Conservation (phyloP, 805 yeast species). For the Monosporozyma unispora region DNA sequence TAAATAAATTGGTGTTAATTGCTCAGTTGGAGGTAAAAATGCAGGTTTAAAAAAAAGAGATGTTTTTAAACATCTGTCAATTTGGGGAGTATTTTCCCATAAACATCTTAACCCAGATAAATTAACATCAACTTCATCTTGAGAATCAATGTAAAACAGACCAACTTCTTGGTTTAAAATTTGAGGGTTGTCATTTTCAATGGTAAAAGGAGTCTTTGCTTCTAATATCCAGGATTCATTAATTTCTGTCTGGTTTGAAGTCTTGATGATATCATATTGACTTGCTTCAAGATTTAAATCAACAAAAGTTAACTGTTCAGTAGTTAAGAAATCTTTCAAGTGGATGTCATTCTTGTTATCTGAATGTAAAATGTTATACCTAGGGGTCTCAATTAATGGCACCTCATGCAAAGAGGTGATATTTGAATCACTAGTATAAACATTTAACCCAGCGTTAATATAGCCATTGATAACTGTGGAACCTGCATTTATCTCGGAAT, state of each 20-base stretch:
- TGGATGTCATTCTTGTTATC: not conserved
- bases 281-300: slow-evolving; percentile 5
- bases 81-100: slow-evolving; percentile 14
- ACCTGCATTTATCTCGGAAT: not conserved
- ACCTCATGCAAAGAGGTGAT: not conserved
- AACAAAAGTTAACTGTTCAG: not conserved
- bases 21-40: not conserved
- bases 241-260: slow-evolving; percentile 8
- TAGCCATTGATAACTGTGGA: slow-evolving; percentile 7
- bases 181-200: slow-evolving; percentile 2
- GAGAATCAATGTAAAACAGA: slow-evolving; percentile 20
- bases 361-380: slow-evolving; percentile 5
- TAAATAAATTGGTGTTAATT: slow-evolving; percentile 6
- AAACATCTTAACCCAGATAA: slow-evolving; percentile 23
- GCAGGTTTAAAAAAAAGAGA: slow-evolving; percentile 15
- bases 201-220: slow-evolving; percentile 3
- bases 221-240: slow-evolving; percentile 14
- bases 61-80: slow-evolving; percentile 25
- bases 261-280: slow-evolving; percentile 13
- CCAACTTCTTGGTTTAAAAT: slow-evolving; percentile 21
- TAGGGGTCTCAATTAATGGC: slow-evolving; percentile 4
- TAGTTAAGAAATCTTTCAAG: not conserved
- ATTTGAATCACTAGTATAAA: slow-evolving; percentile 7
- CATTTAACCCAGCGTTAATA: slow-evolving; percentile 13
- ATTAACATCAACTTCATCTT: slow-evolving; percentile 16